Conservation (phyloP, 768 basidiomycete genomes). For the Phlebiopsis gigantea region DNA sequence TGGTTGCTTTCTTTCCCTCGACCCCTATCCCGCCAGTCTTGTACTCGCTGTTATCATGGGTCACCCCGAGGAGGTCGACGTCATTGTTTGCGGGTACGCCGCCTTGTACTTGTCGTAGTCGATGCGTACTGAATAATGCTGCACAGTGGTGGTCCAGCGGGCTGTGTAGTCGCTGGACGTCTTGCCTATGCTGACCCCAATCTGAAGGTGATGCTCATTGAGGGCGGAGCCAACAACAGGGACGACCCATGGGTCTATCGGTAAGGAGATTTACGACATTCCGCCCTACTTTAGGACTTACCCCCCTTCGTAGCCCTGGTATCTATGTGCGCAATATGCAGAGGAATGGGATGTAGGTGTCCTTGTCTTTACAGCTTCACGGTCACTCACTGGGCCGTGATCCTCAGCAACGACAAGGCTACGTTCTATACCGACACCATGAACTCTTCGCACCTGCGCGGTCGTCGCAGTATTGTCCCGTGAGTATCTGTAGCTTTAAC, state of each 20-base stretch:
- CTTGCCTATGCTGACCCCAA: constrained; percentile 68
- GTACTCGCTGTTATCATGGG: constrained; percentile 24
- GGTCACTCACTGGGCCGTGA: not conserved
- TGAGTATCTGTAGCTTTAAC: constrained; percentile 28
- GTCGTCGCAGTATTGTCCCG: constrained; percentile 65
- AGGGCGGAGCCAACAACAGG: constrained; percentile 67
- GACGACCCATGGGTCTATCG: constrained; percentile 75
- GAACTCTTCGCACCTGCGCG: constrained; percentile 52
- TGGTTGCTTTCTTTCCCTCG: not conserved
- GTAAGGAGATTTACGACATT: constrained; percentile 21
- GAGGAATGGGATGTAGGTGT: constrained; percentile 53
- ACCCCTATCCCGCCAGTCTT: constrained; percentile 2
- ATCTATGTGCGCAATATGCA: constrained; percentile 73
- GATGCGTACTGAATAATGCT: not conserved
- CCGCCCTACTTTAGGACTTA: not conserved
- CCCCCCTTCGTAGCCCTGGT: constrained; percentile 40
- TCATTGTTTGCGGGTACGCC: constrained; percentile 57
- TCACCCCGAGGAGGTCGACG: constrained; percentile 68
- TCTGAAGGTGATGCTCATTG: constrained; percentile 71
- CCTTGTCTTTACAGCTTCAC: not conserved
- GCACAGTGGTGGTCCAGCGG: constrained; percentile 57
- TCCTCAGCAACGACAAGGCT: constrained; percentile 60
- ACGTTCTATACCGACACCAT: constrained; percentile 65
- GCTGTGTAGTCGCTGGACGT: constrained; percentile 64
- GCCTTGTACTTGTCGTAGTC: not conserved